Percentiles rank a stretch among this genome's conserved stretches.
Evolutionary conservation across 441 rosid genomes (phyloP).

Genomic region (Adansonia madagascariensis): DNA sequence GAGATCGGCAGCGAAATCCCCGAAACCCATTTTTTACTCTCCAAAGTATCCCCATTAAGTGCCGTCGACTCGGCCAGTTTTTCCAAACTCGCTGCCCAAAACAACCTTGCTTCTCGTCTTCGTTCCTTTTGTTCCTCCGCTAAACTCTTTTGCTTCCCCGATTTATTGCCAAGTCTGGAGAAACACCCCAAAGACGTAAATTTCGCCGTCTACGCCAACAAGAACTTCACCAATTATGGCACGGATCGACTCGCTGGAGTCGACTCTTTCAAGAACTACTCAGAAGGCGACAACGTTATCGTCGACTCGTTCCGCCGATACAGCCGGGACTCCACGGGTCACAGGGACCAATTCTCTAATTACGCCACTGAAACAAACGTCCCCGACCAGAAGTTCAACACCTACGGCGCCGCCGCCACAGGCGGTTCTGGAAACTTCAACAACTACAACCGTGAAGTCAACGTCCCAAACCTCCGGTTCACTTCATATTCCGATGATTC

Average conservation of each 20-base stretch:
- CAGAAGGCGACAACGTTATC: conserved; percentile 46
- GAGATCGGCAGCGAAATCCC: conserved; percentile 47
- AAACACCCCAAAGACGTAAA: conserved; percentile 55
- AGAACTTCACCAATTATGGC: conserved; percentile 78
- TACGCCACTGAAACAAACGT: conserved; percentile 65
- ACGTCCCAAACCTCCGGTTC: conserved; percentile 69
- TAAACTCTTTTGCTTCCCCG: conserved; percentile 75
- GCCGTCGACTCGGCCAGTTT: conserved; percentile 65
- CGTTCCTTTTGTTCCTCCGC: conserved; percentile 74
- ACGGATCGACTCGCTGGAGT: conserved; percentile 48
- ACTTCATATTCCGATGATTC: conserved; percentile 58
- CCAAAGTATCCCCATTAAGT: conserved; percentile 70
- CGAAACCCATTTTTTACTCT: conserved; percentile 57
- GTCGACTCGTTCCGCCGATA: conserved; percentile 70
- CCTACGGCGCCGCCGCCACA: conserved; percentile 62
- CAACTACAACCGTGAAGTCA: conserved; percentile 55
- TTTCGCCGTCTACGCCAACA: conserved; percentile 52
- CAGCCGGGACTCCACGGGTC: conserved; percentile 55
- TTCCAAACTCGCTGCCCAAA: conserved; percentile 62
- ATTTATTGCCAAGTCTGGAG: conserved; percentile 49
- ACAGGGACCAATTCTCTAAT: conserved; percentile 54
- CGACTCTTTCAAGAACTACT: conserved; percentile 62
- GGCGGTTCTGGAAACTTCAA: conserved; percentile 74
- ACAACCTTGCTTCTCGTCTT: conserved; percentile 54
- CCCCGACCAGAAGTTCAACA: conserved; percentile 73